These are phyloP conservation scores for Coniochaeta prunicola DNA, from an alignment of 2,329 filamentous ascomycete species.

Conservation along the genomic window DNA sequence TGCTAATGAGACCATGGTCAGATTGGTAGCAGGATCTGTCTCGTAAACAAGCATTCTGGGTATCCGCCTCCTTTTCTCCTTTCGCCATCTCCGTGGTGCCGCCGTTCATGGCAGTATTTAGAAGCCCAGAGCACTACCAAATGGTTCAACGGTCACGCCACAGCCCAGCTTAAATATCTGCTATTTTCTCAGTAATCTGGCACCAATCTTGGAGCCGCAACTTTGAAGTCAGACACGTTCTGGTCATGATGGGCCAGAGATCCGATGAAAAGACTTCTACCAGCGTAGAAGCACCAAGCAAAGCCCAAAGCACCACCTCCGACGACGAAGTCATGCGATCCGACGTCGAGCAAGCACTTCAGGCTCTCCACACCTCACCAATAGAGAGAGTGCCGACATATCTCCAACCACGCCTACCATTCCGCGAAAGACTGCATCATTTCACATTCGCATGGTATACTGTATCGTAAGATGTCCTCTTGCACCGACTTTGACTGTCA, in stretches of 20 bases:
- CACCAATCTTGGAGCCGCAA: neutral
- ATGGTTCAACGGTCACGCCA: neutral
- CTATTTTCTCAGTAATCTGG: neutral
- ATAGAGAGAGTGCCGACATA: constrained; percentile 21
- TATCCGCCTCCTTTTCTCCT: neutral
- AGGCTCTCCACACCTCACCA: neutral
- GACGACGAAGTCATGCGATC: neutral
- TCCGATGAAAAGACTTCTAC: neutral
- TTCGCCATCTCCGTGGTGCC: neutral
- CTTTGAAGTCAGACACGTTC: neutral
- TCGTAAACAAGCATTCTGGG: neutral
- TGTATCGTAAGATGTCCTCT: constrained; percentile 15
- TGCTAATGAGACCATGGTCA: neutral
- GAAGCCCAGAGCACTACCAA: neutral
- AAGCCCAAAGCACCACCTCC: neutral
- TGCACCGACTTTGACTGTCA: neutral
- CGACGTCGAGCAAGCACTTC: neutral
- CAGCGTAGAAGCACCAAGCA: neutral
- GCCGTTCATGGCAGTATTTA: neutral
- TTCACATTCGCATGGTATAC: constrained; percentile 28
- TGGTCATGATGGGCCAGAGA: neutral
- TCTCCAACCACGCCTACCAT: constrained; percentile 19
- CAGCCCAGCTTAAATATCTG: neutral
- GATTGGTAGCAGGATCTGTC: neutral
- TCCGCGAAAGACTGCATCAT: constrained; percentile 20